These are phyloP conservation scores for Neurospora sp. DNA, from an alignment of 495 filamentous ascomycete species.

Conservation along the genomic window DNA sequence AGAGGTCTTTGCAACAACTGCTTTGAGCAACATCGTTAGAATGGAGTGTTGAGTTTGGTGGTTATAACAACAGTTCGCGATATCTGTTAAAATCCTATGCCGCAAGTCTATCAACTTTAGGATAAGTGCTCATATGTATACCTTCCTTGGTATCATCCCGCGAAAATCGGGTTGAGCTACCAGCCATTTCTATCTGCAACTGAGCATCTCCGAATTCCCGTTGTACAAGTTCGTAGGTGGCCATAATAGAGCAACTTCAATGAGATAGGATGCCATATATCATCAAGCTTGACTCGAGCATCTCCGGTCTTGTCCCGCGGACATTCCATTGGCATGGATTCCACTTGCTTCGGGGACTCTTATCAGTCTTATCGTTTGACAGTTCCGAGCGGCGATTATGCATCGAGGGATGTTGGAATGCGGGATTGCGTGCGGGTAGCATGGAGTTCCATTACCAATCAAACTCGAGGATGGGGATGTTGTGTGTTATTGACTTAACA, in stretches of 20 bases:
- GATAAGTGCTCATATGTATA: background rate
- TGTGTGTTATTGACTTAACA: too few relatives aligned
- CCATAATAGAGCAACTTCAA: background rate
- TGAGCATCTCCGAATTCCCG: background rate
- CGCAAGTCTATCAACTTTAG: background rate
- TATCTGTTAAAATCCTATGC: background rate
- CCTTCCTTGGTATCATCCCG: background rate
- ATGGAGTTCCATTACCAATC: background rate
- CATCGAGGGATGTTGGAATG: background rate
- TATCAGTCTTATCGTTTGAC: background rate
- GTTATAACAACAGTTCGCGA: background rate
- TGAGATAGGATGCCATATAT: background rate
- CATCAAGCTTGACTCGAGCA: background rate
- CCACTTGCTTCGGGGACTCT: too few relatives aligned
- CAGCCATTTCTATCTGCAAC: background rate
- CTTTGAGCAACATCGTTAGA: background rate
- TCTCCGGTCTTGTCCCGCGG: slow-evolving; percentile 17
- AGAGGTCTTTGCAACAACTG: background rate
- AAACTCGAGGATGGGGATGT: too few relatives aligned
- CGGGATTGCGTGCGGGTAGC: background rate
- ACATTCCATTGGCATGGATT: too few relatives aligned
- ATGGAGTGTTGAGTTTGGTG: background rate
- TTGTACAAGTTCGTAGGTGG: background rate
- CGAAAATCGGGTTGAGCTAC: background rate
- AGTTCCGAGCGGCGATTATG: background rate